These are phyloP conservation scores for Colletotrichum magnum DNA, from an alignment of 2,329 filamentous ascomycete genomes.

Conservation along the genomic window DNA sequence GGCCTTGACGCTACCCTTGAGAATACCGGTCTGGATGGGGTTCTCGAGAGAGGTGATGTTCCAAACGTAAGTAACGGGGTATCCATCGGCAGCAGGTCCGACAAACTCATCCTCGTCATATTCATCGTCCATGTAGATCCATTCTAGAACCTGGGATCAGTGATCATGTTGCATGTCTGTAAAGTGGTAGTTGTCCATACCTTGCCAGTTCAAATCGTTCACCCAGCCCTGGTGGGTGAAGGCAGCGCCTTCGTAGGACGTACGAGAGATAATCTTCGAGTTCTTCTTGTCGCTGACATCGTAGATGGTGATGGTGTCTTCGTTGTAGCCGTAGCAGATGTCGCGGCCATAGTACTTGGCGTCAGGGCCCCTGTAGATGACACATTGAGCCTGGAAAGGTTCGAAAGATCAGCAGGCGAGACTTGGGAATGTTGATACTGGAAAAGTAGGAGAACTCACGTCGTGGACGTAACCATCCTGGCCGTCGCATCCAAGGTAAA, in stretches of 20 bases:
- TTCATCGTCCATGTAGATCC: slow-evolving; percentile 64
- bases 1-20: slow-evolving; percentile 52
- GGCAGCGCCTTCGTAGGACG: slow-evolving; percentile 68
- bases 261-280: slow-evolving; percentile 64
- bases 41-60: slow-evolving; percentile 58
- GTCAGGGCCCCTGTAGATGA: slow-evolving; percentile 66
- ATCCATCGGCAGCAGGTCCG: slow-evolving; percentile 56
- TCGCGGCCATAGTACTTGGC: slow-evolving; percentile 59
- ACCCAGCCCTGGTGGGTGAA: slow-evolving; percentile 72
- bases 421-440: slow-evolving; percentile 42
- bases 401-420: too few species aligned
- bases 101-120: slow-evolving; percentile 60
- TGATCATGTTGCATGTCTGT: neutral
- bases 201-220: slow-evolving; percentile 57
- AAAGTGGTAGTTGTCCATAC: neutral
- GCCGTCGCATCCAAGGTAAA: slow-evolving; percentile 63
- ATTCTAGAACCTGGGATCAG: slow-evolving; percentile 19
- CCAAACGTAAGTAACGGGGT: slow-evolving; percentile 64
- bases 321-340: slow-evolving; percentile 69
- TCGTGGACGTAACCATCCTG: slow-evolving; percentile 71
- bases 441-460: slow-evolving; percentile 11
- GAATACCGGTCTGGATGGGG: slow-evolving; percentile 59
- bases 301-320: slow-evolving; percentile 65
- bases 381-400: slow-evolving; percentile 62
- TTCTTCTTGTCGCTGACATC: slow-evolving; percentile 65